phyloP scores from a whole-genome alignment of 2,329 filamentous ascomycete genomes.

The Monosporascus ibericus region DNA sequence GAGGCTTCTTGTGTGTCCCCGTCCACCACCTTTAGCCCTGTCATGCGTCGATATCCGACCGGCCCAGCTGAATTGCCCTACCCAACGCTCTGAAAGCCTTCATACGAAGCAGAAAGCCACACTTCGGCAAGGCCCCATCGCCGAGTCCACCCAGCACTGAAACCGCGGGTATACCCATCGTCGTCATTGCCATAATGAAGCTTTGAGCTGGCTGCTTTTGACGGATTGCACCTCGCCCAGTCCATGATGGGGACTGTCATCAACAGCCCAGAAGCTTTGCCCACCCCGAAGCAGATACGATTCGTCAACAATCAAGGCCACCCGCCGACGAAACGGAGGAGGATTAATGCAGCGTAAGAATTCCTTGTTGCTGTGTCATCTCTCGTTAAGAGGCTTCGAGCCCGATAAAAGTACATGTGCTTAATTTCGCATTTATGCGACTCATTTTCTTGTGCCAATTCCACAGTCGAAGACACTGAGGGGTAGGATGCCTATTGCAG shows the following conservation, averaged over 20 bases:
- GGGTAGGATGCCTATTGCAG: slow-evolving; percentile 6
- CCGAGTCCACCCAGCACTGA: neutral
- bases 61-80: neutral
- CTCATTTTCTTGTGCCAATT: neutral
- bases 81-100: neutral
- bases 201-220: neutral
- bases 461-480: slow-evolving; percentile 4
- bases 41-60: neutral
- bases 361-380: slow-evolving; percentile 12
- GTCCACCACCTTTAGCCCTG: neutral
- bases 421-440: slow-evolving; percentile 7
- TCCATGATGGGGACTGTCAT: slow-evolving; percentile 40
- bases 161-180: slow-evolving; percentile 20
- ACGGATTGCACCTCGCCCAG: slow-evolving; percentile 8
- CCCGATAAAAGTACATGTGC: slow-evolving; percentile 1
- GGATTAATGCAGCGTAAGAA: slow-evolving; percentile 72
- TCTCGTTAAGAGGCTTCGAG: slow-evolving; percentile 7
- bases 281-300: slow-evolving; percentile 57
- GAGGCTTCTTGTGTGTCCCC: neutral
- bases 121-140: neutral
- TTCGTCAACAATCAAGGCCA: slow-evolving; percentile 81
- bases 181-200: slow-evolving; percentile 20
- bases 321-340: slow-evolving; percentile 70
- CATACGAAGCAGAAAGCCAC: neutral
- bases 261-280: slow-evolving; percentile 28